Evolutionary conservation across 2,329 filamentous ascomycete genomes (phyloP), one percentile per base, ranked within the genome.

Genomic region (Coniochaeta sp.): DNA sequence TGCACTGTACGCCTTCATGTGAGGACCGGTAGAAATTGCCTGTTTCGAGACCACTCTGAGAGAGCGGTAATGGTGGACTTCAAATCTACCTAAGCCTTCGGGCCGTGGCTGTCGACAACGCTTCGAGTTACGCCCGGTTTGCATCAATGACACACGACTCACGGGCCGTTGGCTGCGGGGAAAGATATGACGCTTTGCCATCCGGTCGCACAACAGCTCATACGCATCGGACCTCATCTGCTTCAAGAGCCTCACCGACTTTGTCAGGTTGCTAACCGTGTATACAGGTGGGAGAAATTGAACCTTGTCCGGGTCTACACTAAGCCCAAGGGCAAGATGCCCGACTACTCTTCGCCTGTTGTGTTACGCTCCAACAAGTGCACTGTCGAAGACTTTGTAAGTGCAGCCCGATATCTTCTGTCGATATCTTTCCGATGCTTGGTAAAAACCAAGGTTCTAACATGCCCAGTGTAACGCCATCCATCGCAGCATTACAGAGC

Each of bases 311-410:
- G 95, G 68, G 89, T 99, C 54, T 99, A 99, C 79, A 99, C 95
- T 61, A 99, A 99, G 79, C 95, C 95, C 63, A 98, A 99, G 80
- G 95, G 95, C 64, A 91, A 88, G 74, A 82, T 91, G 75, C 95
- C 95, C 17, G 95, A 99, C 76, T 99, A 99, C 77, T 86, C 87
- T 61, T 81, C 89, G 58, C 95, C 95, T 58, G 95, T 99, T 40
- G 95, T 99, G 68, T 80, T 99, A 66, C 88, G 90, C 69, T 84
- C 89, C 65, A 86, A 82, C 58, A 88, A 87, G 67, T 96, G 89
- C 74, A 98, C 93, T 1, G 87, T 99, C 52, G 95, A 99, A 77
- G 95, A 98, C 73, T 99, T 99, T 76, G 93, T 96, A 84, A 81
- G 92, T 84, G 22, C 12, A 52, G 24, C 56, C 19, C 22, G 47